Conservation (phyloP, 495 filamentous ascomycete genomes). For the Viridothelium virens region DNA sequence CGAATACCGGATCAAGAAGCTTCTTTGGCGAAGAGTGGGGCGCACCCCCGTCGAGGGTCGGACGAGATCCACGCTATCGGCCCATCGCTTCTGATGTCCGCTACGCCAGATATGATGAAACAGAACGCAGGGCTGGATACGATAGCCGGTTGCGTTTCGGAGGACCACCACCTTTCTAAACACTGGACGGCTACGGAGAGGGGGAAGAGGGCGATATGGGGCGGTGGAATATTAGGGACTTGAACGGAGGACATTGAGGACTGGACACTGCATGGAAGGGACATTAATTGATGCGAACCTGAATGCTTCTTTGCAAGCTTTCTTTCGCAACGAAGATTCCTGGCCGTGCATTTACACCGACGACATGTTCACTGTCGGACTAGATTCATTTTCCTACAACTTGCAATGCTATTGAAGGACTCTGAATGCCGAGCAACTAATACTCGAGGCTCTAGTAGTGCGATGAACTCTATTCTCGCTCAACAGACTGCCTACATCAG, state of each 20-base stretch:
- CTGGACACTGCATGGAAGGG: neutral
- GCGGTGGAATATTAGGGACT: neutral
- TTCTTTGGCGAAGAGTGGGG: slow-evolving; percentile 27
- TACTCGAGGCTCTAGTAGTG: no score
- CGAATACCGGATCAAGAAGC: slow-evolving; percentile 15
- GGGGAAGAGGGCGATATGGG: neutral
- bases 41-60: slow-evolving; percentile 22
- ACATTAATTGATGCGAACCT: neutral
- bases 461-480: no score
- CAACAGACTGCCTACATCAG: no score
- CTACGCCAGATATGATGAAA: neutral
- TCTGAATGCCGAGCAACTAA: no score
- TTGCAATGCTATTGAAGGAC: no score
- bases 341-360: no score
- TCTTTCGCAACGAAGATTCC: no score
- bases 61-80: slow-evolving; percentile 23
- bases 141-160: neutral
- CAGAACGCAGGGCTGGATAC: neutral
- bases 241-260: no score
- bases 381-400: no score
- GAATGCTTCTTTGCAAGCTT: neutral
- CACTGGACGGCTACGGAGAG: neutral
- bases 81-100: neutral
- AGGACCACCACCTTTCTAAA: neutral
- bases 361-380: no score